These are phyloP conservation scores for Pythium phragmiticola DNA, from an alignment of 352 stramenopile species.

Conservation along the genomic window DNA sequence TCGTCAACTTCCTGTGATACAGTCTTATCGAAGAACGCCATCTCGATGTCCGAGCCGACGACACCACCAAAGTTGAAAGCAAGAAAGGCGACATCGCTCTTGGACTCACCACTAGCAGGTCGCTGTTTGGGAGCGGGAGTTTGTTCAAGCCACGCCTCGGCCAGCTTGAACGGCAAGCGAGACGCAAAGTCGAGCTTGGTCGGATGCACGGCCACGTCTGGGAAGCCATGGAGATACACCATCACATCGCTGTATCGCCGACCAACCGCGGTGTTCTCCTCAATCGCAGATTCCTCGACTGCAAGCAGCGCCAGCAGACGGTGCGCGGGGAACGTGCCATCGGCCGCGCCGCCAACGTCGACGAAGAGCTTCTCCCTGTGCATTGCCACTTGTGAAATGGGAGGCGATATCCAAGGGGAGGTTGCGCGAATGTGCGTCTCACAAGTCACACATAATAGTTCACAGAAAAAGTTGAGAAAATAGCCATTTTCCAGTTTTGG, in stretches of 20 bases:
- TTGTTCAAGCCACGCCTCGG: constrained; percentile 42
- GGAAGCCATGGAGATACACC: constrained; percentile 77
- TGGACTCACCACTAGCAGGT: too few species aligned
- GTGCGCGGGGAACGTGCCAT: neutral
- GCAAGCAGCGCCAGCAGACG: constrained; percentile 18
- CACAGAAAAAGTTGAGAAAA: too few species aligned
- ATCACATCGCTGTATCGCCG: constrained; percentile 32
- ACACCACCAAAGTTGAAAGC: constrained; percentile 73
- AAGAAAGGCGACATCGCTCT: constrained; percentile 33
- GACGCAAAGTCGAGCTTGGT: constrained; percentile 48
- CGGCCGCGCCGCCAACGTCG: constrained; percentile 1
- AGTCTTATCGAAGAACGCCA: constrained; percentile 54
- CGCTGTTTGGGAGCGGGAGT: too few species aligned
- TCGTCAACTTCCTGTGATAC: constrained; percentile 62
- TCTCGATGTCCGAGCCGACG: constrained; percentile 51
- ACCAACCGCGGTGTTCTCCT: neutral
- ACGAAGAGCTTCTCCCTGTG: constrained; percentile 20
- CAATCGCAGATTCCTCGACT: neutral
- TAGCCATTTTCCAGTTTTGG: neutral
- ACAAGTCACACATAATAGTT: neutral
- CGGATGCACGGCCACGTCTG: constrained; percentile 68
- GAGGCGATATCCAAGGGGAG: too few species aligned
- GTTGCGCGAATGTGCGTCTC: neutral
- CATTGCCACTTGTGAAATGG: neutral
- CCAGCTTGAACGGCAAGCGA: constrained; percentile 56